Conservation (phyloP, 495 filamentous ascomycete species). For the Oleoguttula mirabilis region DNA sequence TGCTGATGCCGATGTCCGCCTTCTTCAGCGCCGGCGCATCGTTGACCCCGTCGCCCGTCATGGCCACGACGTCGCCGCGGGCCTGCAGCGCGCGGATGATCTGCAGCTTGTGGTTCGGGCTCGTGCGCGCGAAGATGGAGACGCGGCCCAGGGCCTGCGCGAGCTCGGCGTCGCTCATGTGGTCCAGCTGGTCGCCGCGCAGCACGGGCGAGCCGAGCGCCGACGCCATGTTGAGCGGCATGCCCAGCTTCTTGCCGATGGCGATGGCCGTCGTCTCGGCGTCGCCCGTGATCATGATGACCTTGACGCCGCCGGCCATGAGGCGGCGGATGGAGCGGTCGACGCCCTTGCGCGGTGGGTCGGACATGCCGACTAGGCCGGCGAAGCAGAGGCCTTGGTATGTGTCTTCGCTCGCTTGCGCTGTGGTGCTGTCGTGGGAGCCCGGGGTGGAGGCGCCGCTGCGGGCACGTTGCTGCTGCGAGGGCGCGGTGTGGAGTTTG, state of each 20-base stretch:
- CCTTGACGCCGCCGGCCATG: slow-evolving; percentile 85
- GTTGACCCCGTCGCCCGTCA: slow-evolving; percentile 98
- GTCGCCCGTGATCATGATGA: slow-evolving; percentile 99
- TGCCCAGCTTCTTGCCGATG: slow-evolving; percentile 84
- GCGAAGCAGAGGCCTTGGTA: slow-evolving; percentile 81
- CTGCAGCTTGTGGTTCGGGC: slow-evolving; percentile 94
- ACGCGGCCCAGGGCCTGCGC: slow-evolving; percentile 72
- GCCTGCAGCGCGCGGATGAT: slow-evolving; percentile 85
- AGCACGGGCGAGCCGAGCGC: slow-evolving; percentile 49
- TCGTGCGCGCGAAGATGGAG: slow-evolving; percentile 90
- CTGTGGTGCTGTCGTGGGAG: slow-evolving; percentile 9
- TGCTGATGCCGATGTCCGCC: slow-evolving; percentile 94
- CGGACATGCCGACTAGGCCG: slow-evolving; percentile 91
- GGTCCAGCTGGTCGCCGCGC: slow-evolving; percentile 78
- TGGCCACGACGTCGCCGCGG: slow-evolving; percentile 92
- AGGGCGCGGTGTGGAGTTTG: slow-evolving; percentile 16
- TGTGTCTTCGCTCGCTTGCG: slow-evolving; percentile 47
- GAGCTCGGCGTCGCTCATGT: slow-evolving; percentile 74
- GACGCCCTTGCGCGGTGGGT: slow-evolving; percentile 82
- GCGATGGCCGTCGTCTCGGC: slow-evolving; percentile 87
- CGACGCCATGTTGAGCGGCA: slow-evolving; percentile 48
- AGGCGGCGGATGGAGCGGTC: slow-evolving; percentile 78
- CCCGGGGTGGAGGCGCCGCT: slow-evolving; percentile 35
- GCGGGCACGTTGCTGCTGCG: slow-evolving; percentile 29
- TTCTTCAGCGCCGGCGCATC: slow-evolving; percentile 95